Evolutionary conservation across 768 basidiomycete species (phyloP).

Genomic region (Clathrus columnatus): DNA sequence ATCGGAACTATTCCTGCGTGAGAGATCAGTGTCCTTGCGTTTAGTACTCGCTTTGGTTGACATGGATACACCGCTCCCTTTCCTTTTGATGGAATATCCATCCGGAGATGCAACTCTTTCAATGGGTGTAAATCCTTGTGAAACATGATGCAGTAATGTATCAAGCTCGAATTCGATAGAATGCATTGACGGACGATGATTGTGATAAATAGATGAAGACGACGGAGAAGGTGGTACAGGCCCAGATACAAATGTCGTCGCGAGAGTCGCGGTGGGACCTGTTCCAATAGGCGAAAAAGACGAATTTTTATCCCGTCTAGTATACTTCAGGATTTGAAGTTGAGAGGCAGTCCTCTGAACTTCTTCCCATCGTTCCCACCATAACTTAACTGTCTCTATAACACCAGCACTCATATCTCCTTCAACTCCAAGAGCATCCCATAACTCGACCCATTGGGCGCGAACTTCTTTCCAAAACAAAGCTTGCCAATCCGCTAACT

Average conservation of each 20-base stretch:
- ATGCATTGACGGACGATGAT: conserved; percentile 1
- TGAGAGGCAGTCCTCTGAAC: conserved; percentile 42
- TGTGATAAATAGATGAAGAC: not conserved
- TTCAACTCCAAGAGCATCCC: conserved; percentile 72
- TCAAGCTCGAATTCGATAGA: conserved; percentile 3
- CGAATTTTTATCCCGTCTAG: not conserved
- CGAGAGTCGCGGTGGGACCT: conserved; percentile 1
- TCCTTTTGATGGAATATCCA: not conserved
- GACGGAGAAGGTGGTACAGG: not conserved
- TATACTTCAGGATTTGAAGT: conserved; percentile 22
- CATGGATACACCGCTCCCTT: not conserved
- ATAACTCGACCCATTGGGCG: conserved; percentile 69
- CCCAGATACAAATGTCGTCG: not conserved
- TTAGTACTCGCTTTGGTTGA: not conserved
- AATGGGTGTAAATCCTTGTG: not conserved
- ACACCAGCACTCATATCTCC: conserved; percentile 48
- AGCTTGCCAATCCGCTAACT: conserved; percentile 49
- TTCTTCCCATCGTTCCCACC: conserved; percentile 60
- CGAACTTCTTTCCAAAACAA: conserved; percentile 52
- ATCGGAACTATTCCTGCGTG: not conserved
- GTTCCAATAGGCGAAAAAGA: not conserved
- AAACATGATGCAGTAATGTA: not conserved
- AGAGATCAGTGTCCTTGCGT: not conserved
- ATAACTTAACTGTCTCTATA: conserved; percentile 63
- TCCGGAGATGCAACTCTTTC: not conserved